These are phyloP conservation scores for Phoenix dactylifera DNA, from an alignment of 176 grass and related monocot species.

Conservation along the genomic window DNA sequence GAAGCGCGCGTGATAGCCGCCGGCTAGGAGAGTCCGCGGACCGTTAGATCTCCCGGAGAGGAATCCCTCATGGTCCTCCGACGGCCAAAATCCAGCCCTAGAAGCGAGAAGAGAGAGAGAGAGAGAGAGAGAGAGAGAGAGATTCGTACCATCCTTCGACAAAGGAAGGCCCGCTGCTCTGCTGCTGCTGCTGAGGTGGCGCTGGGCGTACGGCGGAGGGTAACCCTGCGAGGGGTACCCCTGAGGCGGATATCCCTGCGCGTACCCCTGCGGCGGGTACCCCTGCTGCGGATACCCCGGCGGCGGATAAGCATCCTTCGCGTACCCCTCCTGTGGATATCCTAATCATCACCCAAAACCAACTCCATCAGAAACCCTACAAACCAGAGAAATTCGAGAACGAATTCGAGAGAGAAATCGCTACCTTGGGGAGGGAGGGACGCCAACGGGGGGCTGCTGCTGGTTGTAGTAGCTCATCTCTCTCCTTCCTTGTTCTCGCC, in stretches of 20 bases:
- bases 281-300: constrained; percentile 26
- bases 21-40: too few relatives aligned
- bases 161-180: constrained; percentile 36
- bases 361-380: constrained; percentile 3
- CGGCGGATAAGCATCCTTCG: constrained; percentile 31
- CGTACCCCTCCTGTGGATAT: constrained; percentile 29
- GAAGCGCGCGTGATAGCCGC: too few relatives aligned
- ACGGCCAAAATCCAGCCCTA: too few relatives aligned
- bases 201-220: constrained; percentile 36
- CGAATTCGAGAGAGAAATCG: neutral
- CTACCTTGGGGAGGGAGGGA: constrained; percentile 43
- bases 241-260: constrained; percentile 4
- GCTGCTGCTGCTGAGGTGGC: constrained; percentile 15
- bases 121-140: neutral
- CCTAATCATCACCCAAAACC: constrained; percentile 17
- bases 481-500: neutral
- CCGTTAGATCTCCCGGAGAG: too few relatives aligned
- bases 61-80: too few relatives aligned
- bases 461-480: constrained; percentile 43
- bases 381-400: neutral
- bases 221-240: constrained; percentile 28
- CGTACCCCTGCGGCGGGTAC: constrained; percentile 24
- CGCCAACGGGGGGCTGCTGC: constrained; percentile 30
- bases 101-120: neutral
- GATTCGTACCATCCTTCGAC: constrained; percentile 38